Percentiles rank a stretch among this genome's conserved stretches.
Conservation (phyloP, 2,329 filamentous ascomycete genomes). For the Stachybotrys chlorohalonatus region DNA sequence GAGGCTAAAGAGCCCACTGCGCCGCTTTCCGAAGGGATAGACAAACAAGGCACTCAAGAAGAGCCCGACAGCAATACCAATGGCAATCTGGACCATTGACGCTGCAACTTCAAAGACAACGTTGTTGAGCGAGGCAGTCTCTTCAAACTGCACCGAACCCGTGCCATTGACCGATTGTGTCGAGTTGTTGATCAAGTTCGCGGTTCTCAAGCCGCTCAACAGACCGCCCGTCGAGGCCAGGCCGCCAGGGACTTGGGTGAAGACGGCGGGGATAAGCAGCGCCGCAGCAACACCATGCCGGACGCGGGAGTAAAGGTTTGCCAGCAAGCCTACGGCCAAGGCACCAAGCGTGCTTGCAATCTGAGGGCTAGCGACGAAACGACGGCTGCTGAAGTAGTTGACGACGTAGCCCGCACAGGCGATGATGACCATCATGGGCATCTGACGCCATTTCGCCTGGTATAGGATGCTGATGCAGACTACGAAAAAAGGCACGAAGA, state of each 20-base stretch:
- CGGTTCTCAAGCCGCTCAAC: conserved; percentile 33
- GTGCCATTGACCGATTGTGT: conserved; percentile 25
- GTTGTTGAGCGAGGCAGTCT: conserved; percentile 17
- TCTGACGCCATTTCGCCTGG: conserved; percentile 73
- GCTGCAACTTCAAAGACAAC: conserved; percentile 36
- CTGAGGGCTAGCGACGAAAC: conserved; percentile 61
- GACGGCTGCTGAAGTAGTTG: conserved; percentile 61
- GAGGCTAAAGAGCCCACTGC: conserved; percentile 41
- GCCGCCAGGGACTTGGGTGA: conserved; percentile 39
- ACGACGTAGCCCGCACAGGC: conserved; percentile 66
- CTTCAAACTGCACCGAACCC: conserved; percentile 11
- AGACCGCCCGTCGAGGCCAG: conserved; percentile 36
- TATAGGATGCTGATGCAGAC: conserved; percentile 68
- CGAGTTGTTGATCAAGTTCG: conserved; percentile 33
- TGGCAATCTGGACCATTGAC: conserved; percentile 43
- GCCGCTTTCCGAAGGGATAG: conserved; percentile 39
- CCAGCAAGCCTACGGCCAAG: conserved; percentile 65
- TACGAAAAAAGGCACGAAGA: conserved; percentile 67
- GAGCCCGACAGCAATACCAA: conserved; percentile 40
- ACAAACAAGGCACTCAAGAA: conserved; percentile 39
- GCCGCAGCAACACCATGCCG: conserved; percentile 41
- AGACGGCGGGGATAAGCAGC: conserved; percentile 37
- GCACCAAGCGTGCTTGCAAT: conserved; percentile 71
- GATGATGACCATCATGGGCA: conserved; percentile 68
- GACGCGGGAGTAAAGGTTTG: conserved; percentile 64